These are phyloP conservation scores for Abrus precatorius DNA, from an alignment of 306 rosid genomes.

Conservation along the genomic window DNA sequence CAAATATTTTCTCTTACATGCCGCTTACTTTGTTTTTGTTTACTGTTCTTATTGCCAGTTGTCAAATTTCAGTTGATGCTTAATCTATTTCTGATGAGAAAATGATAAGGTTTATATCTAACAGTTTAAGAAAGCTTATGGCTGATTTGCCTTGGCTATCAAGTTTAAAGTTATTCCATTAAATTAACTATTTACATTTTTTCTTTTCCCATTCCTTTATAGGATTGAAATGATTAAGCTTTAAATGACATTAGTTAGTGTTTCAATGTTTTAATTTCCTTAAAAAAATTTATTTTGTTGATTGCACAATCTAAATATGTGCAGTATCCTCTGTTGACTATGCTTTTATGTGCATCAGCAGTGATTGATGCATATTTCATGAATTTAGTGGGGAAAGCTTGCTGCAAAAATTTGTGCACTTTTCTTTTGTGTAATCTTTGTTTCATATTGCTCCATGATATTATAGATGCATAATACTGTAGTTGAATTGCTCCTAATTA, in stretches of 20 bases:
- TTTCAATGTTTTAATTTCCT: slow-evolving; percentile 6
- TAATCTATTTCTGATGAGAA: slow-evolving; percentile 32
- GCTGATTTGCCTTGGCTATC: slow-evolving; percentile 28
- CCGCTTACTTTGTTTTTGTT: neutral
- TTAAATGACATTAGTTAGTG: neutral
- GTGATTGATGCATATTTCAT: neutral
- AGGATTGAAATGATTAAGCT: neutral
- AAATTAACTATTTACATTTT: neutral
- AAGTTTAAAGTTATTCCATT: slow-evolving; percentile 15
- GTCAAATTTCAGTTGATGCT: slow-evolving; percentile 10
- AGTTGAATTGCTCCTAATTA: slow-evolving; percentile 16
- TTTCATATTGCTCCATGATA: neutral
- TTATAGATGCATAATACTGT: neutral
- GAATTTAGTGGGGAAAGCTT: slow-evolving; percentile 23
- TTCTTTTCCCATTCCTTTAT: slow-evolving; percentile 15
- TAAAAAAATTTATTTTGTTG: neutral
- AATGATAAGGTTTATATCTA: neutral
- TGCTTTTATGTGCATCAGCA: neutral
- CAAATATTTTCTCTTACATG: slow-evolving; percentile 6
- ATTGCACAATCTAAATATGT: neutral
- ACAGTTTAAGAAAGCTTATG: neutral
- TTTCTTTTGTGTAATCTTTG: neutral
- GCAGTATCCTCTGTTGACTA: neutral
- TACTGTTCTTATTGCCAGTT: neutral
- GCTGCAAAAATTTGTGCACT: slow-evolving; percentile 3